Conservation (phyloP, 2,329 filamentous ascomycete genomes). For the Nemania sp. region DNA sequence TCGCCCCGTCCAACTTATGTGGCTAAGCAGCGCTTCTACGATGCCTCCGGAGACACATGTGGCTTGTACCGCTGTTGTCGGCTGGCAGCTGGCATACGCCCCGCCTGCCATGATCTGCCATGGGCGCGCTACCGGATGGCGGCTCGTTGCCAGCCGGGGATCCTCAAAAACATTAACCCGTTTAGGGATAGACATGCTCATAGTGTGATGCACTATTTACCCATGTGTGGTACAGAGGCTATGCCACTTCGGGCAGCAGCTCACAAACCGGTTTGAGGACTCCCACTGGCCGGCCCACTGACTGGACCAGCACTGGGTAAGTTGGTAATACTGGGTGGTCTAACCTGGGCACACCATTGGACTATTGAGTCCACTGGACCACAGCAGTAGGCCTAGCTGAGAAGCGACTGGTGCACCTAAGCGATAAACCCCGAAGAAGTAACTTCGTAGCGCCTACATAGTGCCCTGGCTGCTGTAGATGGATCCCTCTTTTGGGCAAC, state of each 20-base stretch:
- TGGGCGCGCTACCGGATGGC: not conserved
- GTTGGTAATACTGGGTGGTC: too few species aligned
- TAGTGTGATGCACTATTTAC: not conserved
- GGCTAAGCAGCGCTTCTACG: constrained; percentile 8
- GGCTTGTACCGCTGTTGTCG: constrained; percentile 6
- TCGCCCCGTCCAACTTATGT: constrained; percentile 4
- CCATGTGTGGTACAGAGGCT: not conserved
- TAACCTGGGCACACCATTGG: not conserved
- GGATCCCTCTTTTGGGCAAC: too few species aligned
- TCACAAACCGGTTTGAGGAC: constrained; percentile 3
- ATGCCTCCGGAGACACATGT: too few species aligned
- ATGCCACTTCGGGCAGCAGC: constrained; percentile 1
- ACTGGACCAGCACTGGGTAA: not conserved
- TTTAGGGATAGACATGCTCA: too few species aligned
- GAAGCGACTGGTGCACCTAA: not conserved
- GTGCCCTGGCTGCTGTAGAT: too few species aligned
- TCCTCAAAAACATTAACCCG: too few species aligned
- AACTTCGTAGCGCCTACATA: too few species aligned
- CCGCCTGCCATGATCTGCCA: too few species aligned
- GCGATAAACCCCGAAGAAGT: not conserved
- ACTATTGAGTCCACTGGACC: too few species aligned
- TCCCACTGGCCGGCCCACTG: not conserved
- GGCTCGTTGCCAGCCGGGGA: not conserved
- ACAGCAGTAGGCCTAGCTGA: not conserved
- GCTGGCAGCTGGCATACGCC: too few species aligned